Conservation (phyloP, 2,329 filamentous ascomycete genomes). For the Monilinia polystroma region DNA sequence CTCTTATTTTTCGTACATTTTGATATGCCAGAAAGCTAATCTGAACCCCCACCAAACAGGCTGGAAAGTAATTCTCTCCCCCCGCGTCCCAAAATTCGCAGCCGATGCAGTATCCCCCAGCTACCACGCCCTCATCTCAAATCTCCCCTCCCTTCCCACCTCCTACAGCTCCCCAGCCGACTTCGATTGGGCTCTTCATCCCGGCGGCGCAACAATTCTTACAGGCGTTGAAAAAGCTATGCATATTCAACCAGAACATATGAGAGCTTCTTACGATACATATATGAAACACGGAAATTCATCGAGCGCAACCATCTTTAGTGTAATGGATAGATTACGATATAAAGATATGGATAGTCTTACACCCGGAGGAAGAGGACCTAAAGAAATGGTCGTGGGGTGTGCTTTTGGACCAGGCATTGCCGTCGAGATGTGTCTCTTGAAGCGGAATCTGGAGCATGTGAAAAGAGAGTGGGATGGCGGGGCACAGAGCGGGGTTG, state of each 20-base stretch:
- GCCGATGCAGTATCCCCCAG: constrained; percentile 51
- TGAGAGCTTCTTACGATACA: constrained; percentile 67
- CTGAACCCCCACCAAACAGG: constrained; percentile 40
- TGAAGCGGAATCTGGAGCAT: constrained; percentile 47
- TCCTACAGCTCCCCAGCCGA: constrained; percentile 50
- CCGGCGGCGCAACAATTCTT: constrained; percentile 66
- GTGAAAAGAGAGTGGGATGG: constrained; percentile 30
- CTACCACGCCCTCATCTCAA: constrained; percentile 55
- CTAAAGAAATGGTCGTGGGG: constrained; percentile 60
- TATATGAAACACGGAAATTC: constrained; percentile 69
- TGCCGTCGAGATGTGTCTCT: constrained; percentile 64
- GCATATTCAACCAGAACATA: constrained; percentile 59
- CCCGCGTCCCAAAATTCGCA: constrained; percentile 58
- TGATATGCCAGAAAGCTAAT: neutral
- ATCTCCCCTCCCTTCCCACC: constrained; percentile 47
- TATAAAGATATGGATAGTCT: constrained; percentile 58
- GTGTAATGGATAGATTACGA: constrained; percentile 62
- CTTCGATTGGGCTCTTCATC: constrained; percentile 74
- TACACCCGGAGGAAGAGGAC: constrained; percentile 49
- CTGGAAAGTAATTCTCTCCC: constrained; percentile 66
- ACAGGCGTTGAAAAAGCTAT: constrained; percentile 60
- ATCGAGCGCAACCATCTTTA: constrained; percentile 67
- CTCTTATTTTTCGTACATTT: neutral
- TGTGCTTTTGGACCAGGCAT: constrained; percentile 72
- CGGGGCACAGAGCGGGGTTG: constrained; percentile 6